Evolutionary conservation across 306 rosid genomes (phyloP).

Genomic region (Urtica urens): DNA sequence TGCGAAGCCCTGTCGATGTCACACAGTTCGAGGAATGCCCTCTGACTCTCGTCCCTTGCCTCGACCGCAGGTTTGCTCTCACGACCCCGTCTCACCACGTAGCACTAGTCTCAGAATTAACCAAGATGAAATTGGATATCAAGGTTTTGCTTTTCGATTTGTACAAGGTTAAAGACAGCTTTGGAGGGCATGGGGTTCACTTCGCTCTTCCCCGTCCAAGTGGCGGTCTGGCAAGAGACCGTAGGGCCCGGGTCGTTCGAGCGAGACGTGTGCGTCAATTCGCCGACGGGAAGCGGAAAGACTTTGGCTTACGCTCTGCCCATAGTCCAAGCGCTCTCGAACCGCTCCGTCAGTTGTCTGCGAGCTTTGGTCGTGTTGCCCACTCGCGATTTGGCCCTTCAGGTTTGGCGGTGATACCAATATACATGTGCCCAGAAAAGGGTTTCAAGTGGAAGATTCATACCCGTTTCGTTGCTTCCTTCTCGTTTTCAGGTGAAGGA

Average conservation of each 20-base stretch:
- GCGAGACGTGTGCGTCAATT: constrained; percentile 77
- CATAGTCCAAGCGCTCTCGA: constrained; percentile 58
- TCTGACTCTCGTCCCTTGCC: constrained; percentile 39
- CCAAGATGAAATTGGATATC: neutral
- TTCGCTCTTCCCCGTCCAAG: constrained; percentile 67
- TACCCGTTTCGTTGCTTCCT: neutral
- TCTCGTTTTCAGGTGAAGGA: constrained; percentile 43
- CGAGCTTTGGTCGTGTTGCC: constrained; percentile 82
- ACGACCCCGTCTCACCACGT: neutral
- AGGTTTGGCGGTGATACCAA: constrained; percentile 44
- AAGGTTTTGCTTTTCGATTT: neutral
- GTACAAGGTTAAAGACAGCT: constrained; percentile 46
- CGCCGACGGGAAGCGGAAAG: constrained; percentile 94
- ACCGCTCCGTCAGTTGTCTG: constrained; percentile 38
- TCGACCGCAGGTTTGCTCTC: constrained; percentile 32
- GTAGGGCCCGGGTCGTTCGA: constrained; percentile 76
- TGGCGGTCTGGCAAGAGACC: constrained; percentile 78
- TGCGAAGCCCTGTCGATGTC: constrained; percentile 75
- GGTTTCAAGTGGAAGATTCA: no score
- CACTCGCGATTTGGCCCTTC: constrained; percentile 82
- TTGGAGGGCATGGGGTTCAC: constrained; percentile 47
- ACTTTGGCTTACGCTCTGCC: constrained; percentile 90
- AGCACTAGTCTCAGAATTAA: neutral
- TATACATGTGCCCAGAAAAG: no score
- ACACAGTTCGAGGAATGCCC: constrained; percentile 34